A percentile compares a stretch with the other conserved stretches of the same genome.
phyloP scores from a whole-genome alignment of 2,329 filamentous ascomycete genomes.

The Amauroascus niger region DNA sequence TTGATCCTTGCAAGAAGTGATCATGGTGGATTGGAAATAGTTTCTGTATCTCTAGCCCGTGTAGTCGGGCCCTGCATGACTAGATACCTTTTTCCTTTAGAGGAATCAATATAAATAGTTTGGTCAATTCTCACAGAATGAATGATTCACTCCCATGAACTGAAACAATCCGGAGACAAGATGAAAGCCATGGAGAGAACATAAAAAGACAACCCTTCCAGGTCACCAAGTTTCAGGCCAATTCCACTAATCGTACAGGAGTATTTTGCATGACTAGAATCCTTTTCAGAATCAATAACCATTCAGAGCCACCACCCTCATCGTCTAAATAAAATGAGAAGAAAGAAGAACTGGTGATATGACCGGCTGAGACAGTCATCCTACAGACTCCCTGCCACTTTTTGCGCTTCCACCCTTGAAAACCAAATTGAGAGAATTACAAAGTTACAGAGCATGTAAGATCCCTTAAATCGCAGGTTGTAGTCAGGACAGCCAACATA shows the following conservation, averaged over 20 bases:
- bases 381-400: conserved; percentile 8
- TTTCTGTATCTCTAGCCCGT: conserved; percentile 5
- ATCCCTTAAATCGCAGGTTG: not conserved
- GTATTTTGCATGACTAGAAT: conserved; percentile 8
- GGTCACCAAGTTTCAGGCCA: not conserved
- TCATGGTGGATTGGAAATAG: not conserved
- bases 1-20: not conserved
- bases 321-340: not conserved
- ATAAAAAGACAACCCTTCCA: not conserved
- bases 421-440: not conserved
- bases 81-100: conserved; percentile 2
- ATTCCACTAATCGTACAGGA: conserved; percentile 11
- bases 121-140: no score
- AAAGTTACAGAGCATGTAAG: not conserved
- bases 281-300: not conserved
- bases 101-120: conserved; percentile 1
- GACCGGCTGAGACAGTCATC: not conserved
- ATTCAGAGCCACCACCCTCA: conserved; percentile 2
- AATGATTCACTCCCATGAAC: not conserved
- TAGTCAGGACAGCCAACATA: not conserved
- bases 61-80: not conserved
- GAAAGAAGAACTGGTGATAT: not conserved
- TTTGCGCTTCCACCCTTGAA: not conserved
- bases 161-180: not conserved
- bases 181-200: not conserved